Evolutionary conservation across 768 basidiomycete species (phyloP).

Genomic region (Boletus reticulatus): DNA sequence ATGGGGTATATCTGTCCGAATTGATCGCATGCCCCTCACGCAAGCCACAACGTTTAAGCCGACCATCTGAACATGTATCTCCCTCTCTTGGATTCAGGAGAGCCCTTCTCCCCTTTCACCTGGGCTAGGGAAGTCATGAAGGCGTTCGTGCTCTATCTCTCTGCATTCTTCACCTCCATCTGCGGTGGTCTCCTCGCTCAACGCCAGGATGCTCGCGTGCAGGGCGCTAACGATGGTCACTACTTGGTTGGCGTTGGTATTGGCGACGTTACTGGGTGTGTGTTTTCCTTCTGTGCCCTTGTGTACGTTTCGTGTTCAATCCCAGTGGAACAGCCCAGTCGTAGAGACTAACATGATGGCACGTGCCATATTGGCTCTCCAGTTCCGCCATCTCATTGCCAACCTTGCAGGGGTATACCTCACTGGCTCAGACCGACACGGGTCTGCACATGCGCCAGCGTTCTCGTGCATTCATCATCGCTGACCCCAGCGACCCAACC

Average conservation of each 20-base stretch:
- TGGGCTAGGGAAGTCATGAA: conserved; percentile 39
- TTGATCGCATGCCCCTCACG: no score
- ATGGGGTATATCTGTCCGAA: no score
- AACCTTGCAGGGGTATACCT: conserved; percentile 60
- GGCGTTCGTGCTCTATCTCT: conserved; percentile 41
- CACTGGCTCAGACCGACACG: conserved; percentile 60
- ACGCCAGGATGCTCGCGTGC: neutral
- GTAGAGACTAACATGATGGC: conserved; percentile 88
- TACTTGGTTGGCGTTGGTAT: conserved; percentile 36
- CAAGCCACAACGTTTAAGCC: no score
- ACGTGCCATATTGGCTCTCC: conserved; percentile 10
- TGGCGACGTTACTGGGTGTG: conserved; percentile 73
- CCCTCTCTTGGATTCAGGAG: conserved; percentile 17
- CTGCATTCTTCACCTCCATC: conserved; percentile 39
- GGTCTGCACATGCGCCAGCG: conserved; percentile 80
- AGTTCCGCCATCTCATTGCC: neutral
- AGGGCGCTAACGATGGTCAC: conserved; percentile 7
- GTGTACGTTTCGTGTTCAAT: neutral
- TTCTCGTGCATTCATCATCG: conserved; percentile 74
- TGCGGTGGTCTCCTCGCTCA: conserved; percentile 28
- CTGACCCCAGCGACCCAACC: conserved; percentile 37
- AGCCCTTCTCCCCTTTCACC: conserved; percentile 13
- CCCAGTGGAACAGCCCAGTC: conserved; percentile 47
- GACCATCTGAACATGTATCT: conserved; percentile 15
- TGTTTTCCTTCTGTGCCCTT: neutral